Evolutionary conservation across 805 yeast species (phyloP).

Genomic region (Candida golubevii): DNA sequence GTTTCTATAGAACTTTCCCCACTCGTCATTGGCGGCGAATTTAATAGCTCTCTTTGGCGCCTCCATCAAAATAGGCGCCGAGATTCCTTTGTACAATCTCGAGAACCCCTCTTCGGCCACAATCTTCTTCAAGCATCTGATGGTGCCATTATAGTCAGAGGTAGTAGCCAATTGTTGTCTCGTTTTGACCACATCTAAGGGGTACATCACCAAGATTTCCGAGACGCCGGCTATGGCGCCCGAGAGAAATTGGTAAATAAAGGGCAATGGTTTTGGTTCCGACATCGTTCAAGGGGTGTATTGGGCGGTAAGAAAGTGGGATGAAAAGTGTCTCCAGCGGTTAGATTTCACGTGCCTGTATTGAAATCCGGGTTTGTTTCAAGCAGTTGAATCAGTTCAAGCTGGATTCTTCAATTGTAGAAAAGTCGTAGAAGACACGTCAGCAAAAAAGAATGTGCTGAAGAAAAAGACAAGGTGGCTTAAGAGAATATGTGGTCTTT

Average conservation of each 20-base stretch:
- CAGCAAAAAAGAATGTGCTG: background rate
- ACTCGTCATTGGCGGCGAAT: slow-evolving; percentile 96
- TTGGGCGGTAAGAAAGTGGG: too few species aligned
- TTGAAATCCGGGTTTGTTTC: too few species aligned
- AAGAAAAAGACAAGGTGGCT: background rate
- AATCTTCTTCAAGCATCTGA: slow-evolving; percentile 81
- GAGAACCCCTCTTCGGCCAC: slow-evolving; percentile 80
- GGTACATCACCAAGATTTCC: slow-evolving; percentile 93
- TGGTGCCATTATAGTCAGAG: slow-evolving; percentile 74
- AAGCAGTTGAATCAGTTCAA: too few species aligned
- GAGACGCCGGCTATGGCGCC: slow-evolving; percentile 97
- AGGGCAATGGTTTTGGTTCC: slow-evolving; percentile 55
- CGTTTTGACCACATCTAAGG: slow-evolving; percentile 94
- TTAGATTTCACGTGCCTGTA: too few species aligned
- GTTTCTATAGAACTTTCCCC: slow-evolving; percentile 78
- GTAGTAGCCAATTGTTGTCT: slow-evolving; percentile 74
- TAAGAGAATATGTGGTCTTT: background rate
- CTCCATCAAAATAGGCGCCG: slow-evolving; percentile 97
- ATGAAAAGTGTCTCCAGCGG: too few species aligned
- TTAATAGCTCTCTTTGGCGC: slow-evolving; percentile 99
- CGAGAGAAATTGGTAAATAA: slow-evolving; percentile 81
- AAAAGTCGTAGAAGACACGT: background rate
- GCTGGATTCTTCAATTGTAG: too few species aligned
- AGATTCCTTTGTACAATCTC: slow-evolving; percentile 86
- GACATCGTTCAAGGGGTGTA: slow-evolving; percentile 13